Evolutionary conservation across 345 rosid genomes (phyloP), one percentile per base, ranked within the genome.

Genomic region (Pugionium cornutum): DNA sequence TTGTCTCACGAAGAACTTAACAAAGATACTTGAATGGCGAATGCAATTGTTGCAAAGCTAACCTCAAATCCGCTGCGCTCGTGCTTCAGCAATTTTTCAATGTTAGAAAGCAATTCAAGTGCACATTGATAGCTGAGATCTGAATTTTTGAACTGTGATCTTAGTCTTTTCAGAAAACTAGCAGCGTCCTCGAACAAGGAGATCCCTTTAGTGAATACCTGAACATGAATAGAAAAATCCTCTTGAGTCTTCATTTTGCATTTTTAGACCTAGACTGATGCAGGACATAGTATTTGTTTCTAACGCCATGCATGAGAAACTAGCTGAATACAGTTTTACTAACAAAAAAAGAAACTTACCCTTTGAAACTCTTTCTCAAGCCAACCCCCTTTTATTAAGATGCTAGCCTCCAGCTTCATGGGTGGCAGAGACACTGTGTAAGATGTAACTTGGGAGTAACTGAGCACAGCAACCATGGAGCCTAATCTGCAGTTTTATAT

Each of bases 391-490:
- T 64, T 81, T 54, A 82, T 72, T 41, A 86, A 63, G 77, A 69
- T 67, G 83, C 75, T 70, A 46, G 86, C 80, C 71, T 85, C 92
- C 75, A 88, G 75, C 78, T 64, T 84, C 74, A 62, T 82, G 44
- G 86, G 88, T 8, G 97, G 99, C 79, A 91, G 45, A 62, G 85
- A 86, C 62, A 94, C 79, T 7, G 80, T 76, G 72, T 82, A 88
- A 53, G 91, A 82, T 30, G 82, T 69, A 60, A 90, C 91, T 11
- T 77, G 80, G 75, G 96, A 86, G 84, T 86, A 88, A 62, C 81
- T 84, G 76, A 94, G 88, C 87, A 90, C 81, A 28, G 97, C 95
- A 59, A 84, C 92, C 86, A 88, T 76, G 53, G 91, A 83, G 18
- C 99, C 99, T 46, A 81, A 70, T 53, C 99, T 94, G 89, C 79